A percentile compares a stretch with the other conserved stretches of the same genome.
phyloP scores from a whole-genome alignment of 1,284 basidiomycete species.

The Marasmius oreades region DNA sequence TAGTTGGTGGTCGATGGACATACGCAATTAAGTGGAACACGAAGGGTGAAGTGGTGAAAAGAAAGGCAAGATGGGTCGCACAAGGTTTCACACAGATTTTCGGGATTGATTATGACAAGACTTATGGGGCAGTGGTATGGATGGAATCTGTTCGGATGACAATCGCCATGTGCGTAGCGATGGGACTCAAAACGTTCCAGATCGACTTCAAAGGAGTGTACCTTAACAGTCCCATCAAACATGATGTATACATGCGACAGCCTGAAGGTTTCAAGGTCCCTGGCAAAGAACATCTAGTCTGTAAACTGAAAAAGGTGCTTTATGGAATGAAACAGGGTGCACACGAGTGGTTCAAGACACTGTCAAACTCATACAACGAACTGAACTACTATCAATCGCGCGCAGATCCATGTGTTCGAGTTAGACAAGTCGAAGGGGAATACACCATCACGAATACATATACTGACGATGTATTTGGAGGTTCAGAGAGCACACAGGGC shows the following conservation, averaged over 20 bases:
- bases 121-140: constrained; percentile 25
- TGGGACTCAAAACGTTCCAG: constrained; percentile 21
- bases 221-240: constrained; percentile 32
- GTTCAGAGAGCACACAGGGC: no score
- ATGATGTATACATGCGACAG: constrained; percentile 35
- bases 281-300: constrained; percentile 13
- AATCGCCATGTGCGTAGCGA: constrained; percentile 21
- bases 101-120: constrained; percentile 33
- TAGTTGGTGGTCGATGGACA: constrained; percentile 20
- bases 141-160: constrained; percentile 24
- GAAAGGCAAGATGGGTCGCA: constrained; percentile 15
- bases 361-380: constrained; percentile 19
- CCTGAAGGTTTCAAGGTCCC: constrained; percentile 25
- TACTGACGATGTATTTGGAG: no score
- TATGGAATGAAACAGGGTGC: constrained; percentile 39
- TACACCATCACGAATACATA: no score
- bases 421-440: constrained; percentile 9
- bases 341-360: constrained; percentile 27
- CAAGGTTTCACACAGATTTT: constrained; percentile 17
- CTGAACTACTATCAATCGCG: constrained; percentile 21
- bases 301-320: constrained; percentile 20
- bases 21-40: constrained; percentile 18
- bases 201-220: constrained; percentile 33
- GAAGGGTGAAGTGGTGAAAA: constrained; percentile 10
- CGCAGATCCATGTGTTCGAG: constrained; percentile 22